Evolutionary conservation across 1,139 yeast genomes (phyloP).

Genomic region (Suhomyces bokatorum): DNA sequence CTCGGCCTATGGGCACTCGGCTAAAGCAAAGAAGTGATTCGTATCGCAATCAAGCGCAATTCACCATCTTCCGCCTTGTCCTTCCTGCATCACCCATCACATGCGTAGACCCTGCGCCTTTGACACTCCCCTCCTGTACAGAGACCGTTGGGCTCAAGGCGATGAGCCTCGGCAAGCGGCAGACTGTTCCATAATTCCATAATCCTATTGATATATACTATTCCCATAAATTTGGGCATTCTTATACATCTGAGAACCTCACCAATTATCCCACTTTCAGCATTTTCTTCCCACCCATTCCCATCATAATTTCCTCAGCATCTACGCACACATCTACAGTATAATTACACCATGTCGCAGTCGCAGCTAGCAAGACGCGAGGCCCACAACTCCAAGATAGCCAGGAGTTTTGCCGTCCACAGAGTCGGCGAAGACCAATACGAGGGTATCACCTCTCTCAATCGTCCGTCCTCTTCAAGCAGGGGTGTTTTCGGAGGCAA

Average conservation of each 20-base stretch:
- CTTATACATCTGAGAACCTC: neutral
- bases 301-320: neutral
- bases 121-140: conserved; percentile 4
- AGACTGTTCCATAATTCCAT: neutral
- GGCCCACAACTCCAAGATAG: conserved; percentile 1
- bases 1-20: too few relatives aligned
- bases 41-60: neutral
- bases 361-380: neutral
- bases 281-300: neutral
- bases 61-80: neutral
- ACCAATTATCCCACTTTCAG: too few relatives aligned
- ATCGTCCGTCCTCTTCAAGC: conserved; percentile 33
- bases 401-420: conserved; percentile 14
- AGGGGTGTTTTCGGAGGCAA: conserved; percentile 49
- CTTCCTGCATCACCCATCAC: conserved; percentile 2
- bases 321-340: neutral
- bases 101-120: neutral
- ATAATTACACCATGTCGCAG: neutral
- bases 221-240: too few relatives aligned
- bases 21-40: too few relatives aligned
- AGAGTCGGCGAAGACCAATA: conserved; percentile 17
- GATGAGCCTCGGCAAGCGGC: conserved; percentile 6
- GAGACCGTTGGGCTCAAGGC: neutral
- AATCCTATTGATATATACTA: neutral
- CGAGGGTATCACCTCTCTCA: conserved; percentile 34